A percentile compares a stretch with the other conserved stretches of the same genome.
phyloP scores from a whole-genome alignment of 2,329 filamentous ascomycete species.

The Ophiostoma tasmaniense region DNA sequence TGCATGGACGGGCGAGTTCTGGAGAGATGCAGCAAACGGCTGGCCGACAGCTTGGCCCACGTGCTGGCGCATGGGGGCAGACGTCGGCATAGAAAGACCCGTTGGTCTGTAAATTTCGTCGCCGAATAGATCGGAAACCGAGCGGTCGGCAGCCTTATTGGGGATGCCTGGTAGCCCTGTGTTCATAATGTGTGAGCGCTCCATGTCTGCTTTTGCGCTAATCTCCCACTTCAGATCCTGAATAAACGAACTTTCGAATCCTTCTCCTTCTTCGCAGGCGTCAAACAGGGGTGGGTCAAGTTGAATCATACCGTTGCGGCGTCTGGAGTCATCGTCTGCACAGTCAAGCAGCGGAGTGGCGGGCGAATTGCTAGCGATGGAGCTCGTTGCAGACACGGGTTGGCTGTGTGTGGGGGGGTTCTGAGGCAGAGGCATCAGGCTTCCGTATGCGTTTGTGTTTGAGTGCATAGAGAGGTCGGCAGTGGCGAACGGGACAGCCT shows the following conservation, averaged over 20 bases:
- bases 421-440: slow-evolving; percentile 33
- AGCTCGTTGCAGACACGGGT: slow-evolving; percentile 50
- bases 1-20: slow-evolving; percentile 38
- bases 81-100: slow-evolving; percentile 44
- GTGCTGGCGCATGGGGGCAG: slow-evolving; percentile 32
- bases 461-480: neutral
- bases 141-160: slow-evolving; percentile 67
- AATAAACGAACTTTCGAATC: slow-evolving; percentile 10
- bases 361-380: slow-evolving; percentile 50
- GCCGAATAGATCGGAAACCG: slow-evolving; percentile 75
- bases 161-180: slow-evolving; percentile 49
- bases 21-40: slow-evolving; percentile 39
- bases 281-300: neutral
- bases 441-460: slow-evolving; percentile 31
- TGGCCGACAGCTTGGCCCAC: slow-evolving; percentile 72
- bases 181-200: slow-evolving; percentile 58
- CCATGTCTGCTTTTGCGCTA: slow-evolving; percentile 33
- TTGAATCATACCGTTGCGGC: slow-evolving; percentile 45
- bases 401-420: slow-evolving; percentile 35
- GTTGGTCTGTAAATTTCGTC: slow-evolving; percentile 79
- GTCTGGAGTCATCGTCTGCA: slow-evolving; percentile 38
- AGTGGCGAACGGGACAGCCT: slow-evolving; percentile 26
- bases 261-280: neutral
- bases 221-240: slow-evolving; percentile 7
- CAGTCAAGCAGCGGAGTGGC: slow-evolving; percentile 46